Percentiles rank a stretch among this genome's conserved stretches.
These are phyloP conservation scores for Geoglossum glabrum DNA, from an alignment of 495 filamentous ascomycete species.

Conservation along the genomic window DNA sequence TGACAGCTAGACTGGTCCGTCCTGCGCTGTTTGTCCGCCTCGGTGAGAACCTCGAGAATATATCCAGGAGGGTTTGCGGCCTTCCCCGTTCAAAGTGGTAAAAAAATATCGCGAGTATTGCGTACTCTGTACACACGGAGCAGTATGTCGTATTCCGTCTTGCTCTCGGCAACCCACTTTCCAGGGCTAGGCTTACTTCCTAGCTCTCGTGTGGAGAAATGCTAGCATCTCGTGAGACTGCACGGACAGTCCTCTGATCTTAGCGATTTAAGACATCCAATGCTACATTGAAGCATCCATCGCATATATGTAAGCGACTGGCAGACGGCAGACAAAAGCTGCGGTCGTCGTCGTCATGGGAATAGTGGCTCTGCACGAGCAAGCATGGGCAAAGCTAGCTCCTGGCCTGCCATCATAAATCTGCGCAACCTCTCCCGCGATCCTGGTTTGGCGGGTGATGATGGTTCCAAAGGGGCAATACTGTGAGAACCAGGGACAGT, in stretches of 20 bases:
- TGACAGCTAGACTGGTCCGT: not conserved
- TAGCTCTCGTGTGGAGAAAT: not conserved
- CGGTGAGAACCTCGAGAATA: not conserved
- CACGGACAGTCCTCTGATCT: not conserved
- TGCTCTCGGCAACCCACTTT: not conserved
- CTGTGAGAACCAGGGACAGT: not conserved
- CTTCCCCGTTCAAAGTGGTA: not conserved
- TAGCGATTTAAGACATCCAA: not conserved
- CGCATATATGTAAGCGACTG: not conserved
- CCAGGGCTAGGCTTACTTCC: not conserved
- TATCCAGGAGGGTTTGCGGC: not conserved
- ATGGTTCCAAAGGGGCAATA: not conserved
- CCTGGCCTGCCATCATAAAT: not conserved
- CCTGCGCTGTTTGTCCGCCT: not conserved
- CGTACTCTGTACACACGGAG: not conserved
- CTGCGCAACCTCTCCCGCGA: not conserved
- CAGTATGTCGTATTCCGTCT: not conserved
- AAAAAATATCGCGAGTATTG: not conserved
- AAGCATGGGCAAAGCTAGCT: not conserved
- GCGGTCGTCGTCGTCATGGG: not conserved
- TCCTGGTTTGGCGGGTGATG: conserved; percentile 1
- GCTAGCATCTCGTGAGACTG: not conserved
- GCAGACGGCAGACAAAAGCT: not conserved
- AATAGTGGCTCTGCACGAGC: not conserved
- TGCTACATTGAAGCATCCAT: not conserved